phyloP scores from a whole-genome alignment of 2,329 filamentous ascomycete genomes.

The Dothidotthia symphoricarpi region DNA sequence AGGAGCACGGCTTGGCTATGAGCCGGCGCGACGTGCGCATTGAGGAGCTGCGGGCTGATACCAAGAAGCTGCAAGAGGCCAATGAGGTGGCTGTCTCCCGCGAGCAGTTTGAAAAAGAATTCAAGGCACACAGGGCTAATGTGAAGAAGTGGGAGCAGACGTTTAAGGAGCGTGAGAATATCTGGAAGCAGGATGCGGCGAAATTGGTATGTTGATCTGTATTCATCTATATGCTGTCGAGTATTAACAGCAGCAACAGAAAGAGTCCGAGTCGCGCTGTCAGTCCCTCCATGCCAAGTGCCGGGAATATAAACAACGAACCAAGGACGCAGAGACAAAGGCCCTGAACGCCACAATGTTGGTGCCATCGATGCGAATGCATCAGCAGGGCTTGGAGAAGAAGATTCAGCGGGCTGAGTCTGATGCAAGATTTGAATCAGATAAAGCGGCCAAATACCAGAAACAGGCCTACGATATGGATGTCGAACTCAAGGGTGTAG shows the following conservation, averaged over 20 bases:
- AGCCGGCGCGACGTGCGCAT: conserved; percentile 30
- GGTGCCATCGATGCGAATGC: conserved; percentile 30
- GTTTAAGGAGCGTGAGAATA: conserved; percentile 34
- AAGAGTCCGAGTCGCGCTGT: too few species aligned
- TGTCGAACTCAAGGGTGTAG: conserved; percentile 59
- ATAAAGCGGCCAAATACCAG: conserved; percentile 39
- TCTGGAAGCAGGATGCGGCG: conserved; percentile 23
- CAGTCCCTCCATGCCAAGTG: conserved; percentile 23
- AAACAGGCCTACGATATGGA: conserved; percentile 46
- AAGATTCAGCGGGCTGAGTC: conserved; percentile 29
- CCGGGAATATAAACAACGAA: conserved; percentile 26
- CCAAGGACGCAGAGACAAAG: conserved; percentile 26
- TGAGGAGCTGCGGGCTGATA: conserved; percentile 32
- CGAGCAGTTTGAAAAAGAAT: conserved; percentile 31
- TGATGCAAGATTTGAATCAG: conserved; percentile 33
- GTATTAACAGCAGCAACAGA: conserved; percentile 1
- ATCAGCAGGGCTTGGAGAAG: conserved; percentile 30
- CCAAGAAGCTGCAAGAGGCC: conserved; percentile 22
- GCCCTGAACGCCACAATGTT: conserved; percentile 18
- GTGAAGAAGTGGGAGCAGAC: conserved; percentile 35
- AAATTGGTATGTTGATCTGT: conserved; percentile 24
- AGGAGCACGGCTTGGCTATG: conserved; percentile 64
- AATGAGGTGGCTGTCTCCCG: conserved; percentile 25
- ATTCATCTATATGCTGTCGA: neutral
- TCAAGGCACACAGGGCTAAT: conserved; percentile 31